These are phyloP conservation scores for Gossypium australe DNA, from an alignment of 345 rosid genomes.

Conservation along the genomic window DNA sequence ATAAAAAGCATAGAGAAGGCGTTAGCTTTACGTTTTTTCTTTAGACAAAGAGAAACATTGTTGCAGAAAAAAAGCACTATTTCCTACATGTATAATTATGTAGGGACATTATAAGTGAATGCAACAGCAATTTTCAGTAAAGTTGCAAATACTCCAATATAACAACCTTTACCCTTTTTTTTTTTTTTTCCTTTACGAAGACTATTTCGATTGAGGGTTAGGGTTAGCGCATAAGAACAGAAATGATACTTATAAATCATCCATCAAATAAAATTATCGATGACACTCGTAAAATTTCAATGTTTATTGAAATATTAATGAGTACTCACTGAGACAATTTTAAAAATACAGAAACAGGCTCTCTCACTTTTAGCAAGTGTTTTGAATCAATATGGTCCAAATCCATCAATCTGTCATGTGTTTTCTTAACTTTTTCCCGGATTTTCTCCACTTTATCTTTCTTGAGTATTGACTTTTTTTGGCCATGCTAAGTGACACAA, in stretches of 20 bases:
- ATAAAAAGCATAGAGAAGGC: constrained; percentile 35
- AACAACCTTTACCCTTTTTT: no score
- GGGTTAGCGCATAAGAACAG: no score
- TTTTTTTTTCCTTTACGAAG: no score
- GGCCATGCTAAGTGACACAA: constrained; percentile 3
- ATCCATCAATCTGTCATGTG: constrained; percentile 27
- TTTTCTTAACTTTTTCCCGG: constrained; percentile 21
- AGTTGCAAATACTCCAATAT: constrained; percentile 5
- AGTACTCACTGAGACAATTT: no score
- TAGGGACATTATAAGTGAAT: constrained; percentile 29
- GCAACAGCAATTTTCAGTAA: constrained; percentile 29
- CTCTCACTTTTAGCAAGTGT: neutral
- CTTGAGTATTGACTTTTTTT: constrained; percentile 13
- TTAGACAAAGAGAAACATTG: constrained; percentile 26
- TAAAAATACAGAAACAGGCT: no score
- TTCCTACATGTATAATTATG: constrained; percentile 39
- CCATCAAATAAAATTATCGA: no score
- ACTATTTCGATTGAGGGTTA: no score
- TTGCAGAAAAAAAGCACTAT: constrained; percentile 33
- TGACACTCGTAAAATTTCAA: no score
- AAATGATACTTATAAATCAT: no score
- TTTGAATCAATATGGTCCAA: constrained; percentile 16
- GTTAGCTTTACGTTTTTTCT: constrained; percentile 73
- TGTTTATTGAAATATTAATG: no score
- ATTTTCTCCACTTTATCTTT: constrained; percentile 14